Base-by-base conservation (phyloP, 148 eudicot genomes). In the Vaccinium corymbosum region DNA sequence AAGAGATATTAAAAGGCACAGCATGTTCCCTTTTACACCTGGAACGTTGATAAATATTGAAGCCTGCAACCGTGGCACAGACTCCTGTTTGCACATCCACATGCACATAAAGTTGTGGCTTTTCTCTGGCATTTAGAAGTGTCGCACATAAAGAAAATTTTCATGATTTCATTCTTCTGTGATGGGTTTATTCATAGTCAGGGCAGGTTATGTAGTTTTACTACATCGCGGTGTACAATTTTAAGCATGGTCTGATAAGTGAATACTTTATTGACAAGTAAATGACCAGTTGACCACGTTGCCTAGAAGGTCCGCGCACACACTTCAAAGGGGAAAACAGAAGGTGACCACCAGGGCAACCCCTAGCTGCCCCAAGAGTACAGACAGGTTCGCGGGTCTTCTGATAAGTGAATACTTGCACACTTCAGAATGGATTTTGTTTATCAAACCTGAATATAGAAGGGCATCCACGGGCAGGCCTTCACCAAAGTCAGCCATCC, bases 401-500 rank as follows among this genome's bases (percentile, higher is more conserved):
- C 38, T 46, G 61, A 19, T 38, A 20, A 64, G 51, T 66, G 57
- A 25, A 25, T 49, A 32, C 42, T 48, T 25, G 76, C 66, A 16
- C 17, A 48, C 12, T 32, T 15, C 20, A 68, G 76, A 77, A 49
- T 70, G 20, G 70, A 15, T 49, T 74, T 80, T 55, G 81, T 46
- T 22, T 83, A 19, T 50, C 86, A 22, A 85, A 96, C 99, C 99
- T 89, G 98, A 97, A 85, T 91, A 94, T 79, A 97, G 93, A 83
- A 87, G 87, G 42, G 98, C 94, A 90, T 97, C 99, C 59, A 95
- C 93, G 0, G 99, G 99, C 29, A 97, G 91, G 80, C 97, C 98
- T 90, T 97, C 99, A 55, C 99, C 99, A 83, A 97, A 97, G 89
- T 97, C 99, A 82, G 99, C 99, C 99, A 97, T 97, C 98, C 99